phyloP scores from a whole-genome alignment of 768 basidiomycete genomes.

The Leucosporidium yakuticum region DNA sequence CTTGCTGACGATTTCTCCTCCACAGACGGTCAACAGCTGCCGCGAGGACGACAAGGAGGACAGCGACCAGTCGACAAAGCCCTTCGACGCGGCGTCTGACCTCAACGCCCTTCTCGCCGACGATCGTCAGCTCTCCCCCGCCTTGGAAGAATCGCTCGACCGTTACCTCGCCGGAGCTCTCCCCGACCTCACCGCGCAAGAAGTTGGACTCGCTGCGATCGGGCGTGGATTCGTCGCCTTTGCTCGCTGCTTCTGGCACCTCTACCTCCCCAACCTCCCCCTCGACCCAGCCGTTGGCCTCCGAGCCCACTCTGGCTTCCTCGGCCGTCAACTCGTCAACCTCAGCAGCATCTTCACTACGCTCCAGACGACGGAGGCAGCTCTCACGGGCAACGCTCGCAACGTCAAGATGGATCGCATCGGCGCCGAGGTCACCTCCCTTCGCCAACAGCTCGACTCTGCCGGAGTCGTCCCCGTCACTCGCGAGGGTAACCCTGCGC shows the following conservation, averaged over 20 bases:
- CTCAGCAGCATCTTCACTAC: slow-evolving; percentile 47
- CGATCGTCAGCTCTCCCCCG: slow-evolving; percentile 53
- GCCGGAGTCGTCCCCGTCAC: slow-evolving; percentile 38
- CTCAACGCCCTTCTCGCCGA: slow-evolving; percentile 30
- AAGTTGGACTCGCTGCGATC: not conserved
- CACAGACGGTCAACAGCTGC: not conserved
- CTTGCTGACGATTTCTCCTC: not conserved
- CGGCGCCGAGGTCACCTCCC: slow-evolving; percentile 21
- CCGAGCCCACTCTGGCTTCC: slow-evolving; percentile 37
- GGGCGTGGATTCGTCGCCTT: slow-evolving; percentile 30
- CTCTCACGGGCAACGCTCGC: slow-evolving; percentile 53
- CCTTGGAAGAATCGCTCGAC: slow-evolving; percentile 45
- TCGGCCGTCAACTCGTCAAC: slow-evolving; percentile 34
- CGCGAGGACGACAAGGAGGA: slow-evolving; percentile 8
- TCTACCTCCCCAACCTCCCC: slow-evolving; percentile 75
- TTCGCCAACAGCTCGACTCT: slow-evolving; percentile 33
- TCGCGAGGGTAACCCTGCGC: slow-evolving; percentile 34
- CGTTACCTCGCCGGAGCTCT: slow-evolving; percentile 35
- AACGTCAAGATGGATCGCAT: slow-evolving; percentile 55
- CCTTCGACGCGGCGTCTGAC: slow-evolving; percentile 20
- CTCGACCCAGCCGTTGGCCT: slow-evolving; percentile 75
- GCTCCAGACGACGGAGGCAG: slow-evolving; percentile 55
- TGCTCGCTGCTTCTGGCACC: slow-evolving; percentile 52
- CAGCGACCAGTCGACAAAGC: not conserved
- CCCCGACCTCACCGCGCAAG: not conserved